phyloP scores from a whole-genome alignment of 768 basidiomycete species.

The Pleurotus pulmonarius region DNA sequence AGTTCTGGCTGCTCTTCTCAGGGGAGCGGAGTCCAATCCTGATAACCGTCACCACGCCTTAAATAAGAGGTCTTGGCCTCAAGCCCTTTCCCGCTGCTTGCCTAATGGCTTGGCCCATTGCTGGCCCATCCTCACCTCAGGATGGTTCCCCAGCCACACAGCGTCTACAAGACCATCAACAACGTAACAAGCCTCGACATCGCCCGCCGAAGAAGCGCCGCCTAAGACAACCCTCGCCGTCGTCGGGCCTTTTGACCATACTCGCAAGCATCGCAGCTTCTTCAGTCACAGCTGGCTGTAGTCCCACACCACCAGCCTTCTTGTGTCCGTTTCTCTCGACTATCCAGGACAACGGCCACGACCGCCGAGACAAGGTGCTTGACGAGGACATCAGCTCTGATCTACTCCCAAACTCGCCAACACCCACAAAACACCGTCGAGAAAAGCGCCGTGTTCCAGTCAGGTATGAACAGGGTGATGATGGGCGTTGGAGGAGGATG shows the following conservation, averaged over 20 bases:
- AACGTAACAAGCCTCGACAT: neutral
- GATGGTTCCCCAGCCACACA: conserved; percentile 12
- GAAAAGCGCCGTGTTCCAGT: conserved; percentile 39
- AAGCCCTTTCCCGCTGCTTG: conserved; percentile 27
- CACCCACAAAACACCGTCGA: conserved; percentile 11
- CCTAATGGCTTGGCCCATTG: conserved; percentile 54
- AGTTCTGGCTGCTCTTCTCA: neutral
- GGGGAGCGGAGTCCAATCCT: conserved; percentile 8
- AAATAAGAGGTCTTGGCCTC: conserved; percentile 8
- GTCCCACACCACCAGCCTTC: conserved; percentile 55
- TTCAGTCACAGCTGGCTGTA: conserved; percentile 40
- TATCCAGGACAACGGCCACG: conserved; percentile 11
- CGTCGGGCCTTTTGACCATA: conserved; percentile 48
- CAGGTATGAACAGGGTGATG: conserved; percentile 46
- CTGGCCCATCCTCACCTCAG: conserved; percentile 25
- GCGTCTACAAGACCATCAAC: neutral
- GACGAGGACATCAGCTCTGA: conserved; percentile 7
- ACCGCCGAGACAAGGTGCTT: neutral
- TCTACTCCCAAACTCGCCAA: conserved; percentile 11
- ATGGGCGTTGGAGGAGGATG: conserved; percentile 57
- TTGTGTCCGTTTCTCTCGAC: conserved; percentile 49
- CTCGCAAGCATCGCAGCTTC: conserved; percentile 54
- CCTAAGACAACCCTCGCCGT: conserved; percentile 28
- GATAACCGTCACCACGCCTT: conserved; percentile 8
- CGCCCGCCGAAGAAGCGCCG: neutral